These are phyloP conservation scores for Euclidium syriacum DNA, from an alignment of 345 rosid genomes.

Conservation along the genomic window DNA sequence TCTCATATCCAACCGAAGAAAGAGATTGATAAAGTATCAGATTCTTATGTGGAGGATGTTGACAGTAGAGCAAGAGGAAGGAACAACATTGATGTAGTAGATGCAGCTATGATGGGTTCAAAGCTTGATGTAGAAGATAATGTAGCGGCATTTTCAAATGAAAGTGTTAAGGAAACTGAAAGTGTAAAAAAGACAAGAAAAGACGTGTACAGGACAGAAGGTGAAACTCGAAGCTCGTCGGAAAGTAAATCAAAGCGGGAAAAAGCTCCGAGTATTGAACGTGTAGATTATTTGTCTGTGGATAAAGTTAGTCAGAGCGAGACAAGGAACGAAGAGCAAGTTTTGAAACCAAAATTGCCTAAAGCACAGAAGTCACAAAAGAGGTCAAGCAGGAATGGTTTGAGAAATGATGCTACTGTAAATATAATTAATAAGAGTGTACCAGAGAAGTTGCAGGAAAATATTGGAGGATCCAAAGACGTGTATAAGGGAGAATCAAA, in stretches of 20 bases:
- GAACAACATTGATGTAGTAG: not conserved
- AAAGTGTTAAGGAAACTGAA: conserved; percentile 41
- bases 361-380: conserved; percentile 26
- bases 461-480: conserved; percentile 43
- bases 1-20: conserved; percentile 30
- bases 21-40: conserved; percentile 32
- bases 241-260: conserved; percentile 38
- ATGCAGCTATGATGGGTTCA: conserved; percentile 23
- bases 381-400: conserved; percentile 35
- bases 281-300: conserved; percentile 27
- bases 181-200: conserved; percentile 40
- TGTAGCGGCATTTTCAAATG: conserved; percentile 32
- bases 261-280: conserved; percentile 36
- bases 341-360: conserved; percentile 31
- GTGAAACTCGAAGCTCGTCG: conserved; percentile 29
- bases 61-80: conserved; percentile 30
- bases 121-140: conserved; percentile 39
- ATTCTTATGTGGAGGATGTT: conserved; percentile 26
- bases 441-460: conserved; percentile 39
- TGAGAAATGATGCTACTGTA: conserved; percentile 37
- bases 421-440: conserved; percentile 38
- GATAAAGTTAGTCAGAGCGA: conserved; percentile 39
- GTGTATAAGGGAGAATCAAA: conserved; percentile 34
- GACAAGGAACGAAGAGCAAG: conserved; percentile 36
- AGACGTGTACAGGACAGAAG: conserved; percentile 37